These are phyloP conservation scores for Zymoseptoria brevis DNA, from an alignment of 2,329 filamentous ascomycete species.

Conservation along the genomic window DNA sequence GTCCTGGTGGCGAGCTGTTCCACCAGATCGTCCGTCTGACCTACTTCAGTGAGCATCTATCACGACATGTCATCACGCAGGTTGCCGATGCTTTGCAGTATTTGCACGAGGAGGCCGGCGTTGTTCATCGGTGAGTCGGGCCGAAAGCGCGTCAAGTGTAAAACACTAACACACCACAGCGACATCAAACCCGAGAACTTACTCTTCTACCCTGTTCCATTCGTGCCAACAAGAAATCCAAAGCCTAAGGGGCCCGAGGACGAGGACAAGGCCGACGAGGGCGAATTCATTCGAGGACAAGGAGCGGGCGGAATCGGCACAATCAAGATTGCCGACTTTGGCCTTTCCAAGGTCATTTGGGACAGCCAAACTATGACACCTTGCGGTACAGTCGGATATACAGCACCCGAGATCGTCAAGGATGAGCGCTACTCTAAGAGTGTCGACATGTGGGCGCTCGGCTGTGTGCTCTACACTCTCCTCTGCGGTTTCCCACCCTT, in stretches of 20 bases:
- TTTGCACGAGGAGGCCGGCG: conserved; percentile 85
- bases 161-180: conserved; percentile 45
- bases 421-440: conserved; percentile 98
- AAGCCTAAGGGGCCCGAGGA: conserved; percentile 80
- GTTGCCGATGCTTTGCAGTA: conserved; percentile 93
- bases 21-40: conserved; percentile 97
- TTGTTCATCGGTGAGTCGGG: conserved; percentile 79
- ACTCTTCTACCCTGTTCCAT: conserved; percentile 78
- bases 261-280: conserved; percentile 95
- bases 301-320: conserved; percentile 84
- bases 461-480: conserved; percentile 92
- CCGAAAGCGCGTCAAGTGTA: neutral
- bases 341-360: conserved; percentile 96
- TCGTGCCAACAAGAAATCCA: conserved; percentile 69
- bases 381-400: conserved; percentile 97
- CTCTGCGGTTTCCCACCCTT: conserved; percentile 97
- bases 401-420: conserved; percentile 96
- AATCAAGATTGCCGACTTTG: conserved; percentile 98
- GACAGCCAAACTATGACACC: conserved; percentile 97
- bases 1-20: conserved; percentile 91
- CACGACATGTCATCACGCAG: conserved; percentile 86
- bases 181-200: conserved; percentile 99
- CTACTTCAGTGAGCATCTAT: conserved; percentile 95
- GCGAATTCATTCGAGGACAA: conserved; percentile 74
- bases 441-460: conserved; percentile 98